Conservation (phyloP, 2,329 filamentous ascomycete genomes). For the Westerdykella sp. region DNA sequence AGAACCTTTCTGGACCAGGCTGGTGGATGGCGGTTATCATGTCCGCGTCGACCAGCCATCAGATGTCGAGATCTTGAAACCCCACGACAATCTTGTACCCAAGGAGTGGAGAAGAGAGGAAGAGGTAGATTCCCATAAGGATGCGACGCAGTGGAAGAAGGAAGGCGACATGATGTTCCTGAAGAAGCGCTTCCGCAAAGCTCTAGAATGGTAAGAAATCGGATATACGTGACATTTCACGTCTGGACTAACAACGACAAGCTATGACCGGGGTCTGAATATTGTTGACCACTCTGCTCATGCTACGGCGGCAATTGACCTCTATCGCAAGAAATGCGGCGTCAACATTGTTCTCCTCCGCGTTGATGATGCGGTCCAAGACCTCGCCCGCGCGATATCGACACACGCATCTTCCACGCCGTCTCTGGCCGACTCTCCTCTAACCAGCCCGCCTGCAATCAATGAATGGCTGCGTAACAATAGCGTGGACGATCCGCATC, state of each 20-base stretch:
- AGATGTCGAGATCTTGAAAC: slow-evolving; percentile 12
- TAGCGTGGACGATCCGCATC: slow-evolving; percentile 9
- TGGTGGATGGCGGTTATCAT: slow-evolving; percentile 12
- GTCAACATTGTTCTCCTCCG: slow-evolving; percentile 21
- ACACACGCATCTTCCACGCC: slow-evolving; percentile 6
- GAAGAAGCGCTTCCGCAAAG: slow-evolving; percentile 19
- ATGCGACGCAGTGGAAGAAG: slow-evolving; percentile 14
- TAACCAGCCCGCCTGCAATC: slow-evolving; percentile 3
- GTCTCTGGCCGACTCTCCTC: slow-evolving; percentile 4
- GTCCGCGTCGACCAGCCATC: slow-evolving; percentile 21
- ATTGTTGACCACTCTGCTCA: background rate
- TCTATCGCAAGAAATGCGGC: slow-evolving; percentile 19
- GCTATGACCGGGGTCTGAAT: slow-evolving; percentile 12
- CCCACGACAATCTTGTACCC: slow-evolving; percentile 6
- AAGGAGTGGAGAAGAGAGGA: slow-evolving; percentile 5
- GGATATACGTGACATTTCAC: background rate
- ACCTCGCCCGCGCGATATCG: slow-evolving; percentile 15
- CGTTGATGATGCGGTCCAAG: slow-evolving; percentile 17
- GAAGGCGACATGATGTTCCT: slow-evolving; percentile 22
- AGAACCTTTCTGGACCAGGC: slow-evolving; percentile 16
- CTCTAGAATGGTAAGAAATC: slow-evolving; percentile 11
- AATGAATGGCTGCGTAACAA: slow-evolving; percentile 14
- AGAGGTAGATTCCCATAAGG: background rate
- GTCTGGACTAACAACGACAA: slow-evolving; percentile 3
- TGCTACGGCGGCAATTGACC: slow-evolving; percentile 8